phyloP scores from a whole-genome alignment of 208 protist species.

The Entamoeba histolytica region DNA sequence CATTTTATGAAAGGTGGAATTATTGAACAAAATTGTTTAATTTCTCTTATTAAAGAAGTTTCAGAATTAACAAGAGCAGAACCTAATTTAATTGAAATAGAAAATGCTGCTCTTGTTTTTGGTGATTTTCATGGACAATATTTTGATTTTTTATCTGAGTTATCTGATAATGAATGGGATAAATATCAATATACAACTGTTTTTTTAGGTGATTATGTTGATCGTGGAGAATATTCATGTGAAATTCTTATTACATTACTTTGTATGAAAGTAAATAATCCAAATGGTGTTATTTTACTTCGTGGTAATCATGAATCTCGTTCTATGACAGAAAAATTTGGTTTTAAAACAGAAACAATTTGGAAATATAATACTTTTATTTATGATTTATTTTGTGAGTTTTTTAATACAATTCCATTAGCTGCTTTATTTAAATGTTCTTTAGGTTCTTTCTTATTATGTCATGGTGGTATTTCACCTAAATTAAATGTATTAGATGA shows the following conservation, averaged over 20 bases:
- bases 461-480: conserved; percentile 20
- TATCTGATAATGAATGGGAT: conserved; percentile 5
- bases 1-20: neutral
- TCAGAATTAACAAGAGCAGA: neutral
- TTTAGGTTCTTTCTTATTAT: neutral
- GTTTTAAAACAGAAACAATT: conserved; percentile 11
- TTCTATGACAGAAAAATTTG: conserved; percentile 10
- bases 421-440: neutral
- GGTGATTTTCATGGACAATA: conserved; percentile 25
- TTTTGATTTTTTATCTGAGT: conserved; percentile 15
- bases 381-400: neutral
- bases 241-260: conserved; percentile 16
- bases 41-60: neutral
- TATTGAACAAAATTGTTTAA: neutral
- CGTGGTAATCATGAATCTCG: conserved; percentile 20
- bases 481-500: neutral
- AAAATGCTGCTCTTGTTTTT: neutral
- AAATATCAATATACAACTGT: conserved; percentile 1
- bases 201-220: conserved; percentile 30
- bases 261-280: conserved; percentile 1
- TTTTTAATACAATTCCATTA: conserved; percentile 20
- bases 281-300: neutral
- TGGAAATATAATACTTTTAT: neutral
- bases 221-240: conserved; percentile 14
- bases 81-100: neutral